phyloP scores from a whole-genome alignment of 495 filamentous ascomycete genomes.

The Emericellopsis terricola region DNA sequence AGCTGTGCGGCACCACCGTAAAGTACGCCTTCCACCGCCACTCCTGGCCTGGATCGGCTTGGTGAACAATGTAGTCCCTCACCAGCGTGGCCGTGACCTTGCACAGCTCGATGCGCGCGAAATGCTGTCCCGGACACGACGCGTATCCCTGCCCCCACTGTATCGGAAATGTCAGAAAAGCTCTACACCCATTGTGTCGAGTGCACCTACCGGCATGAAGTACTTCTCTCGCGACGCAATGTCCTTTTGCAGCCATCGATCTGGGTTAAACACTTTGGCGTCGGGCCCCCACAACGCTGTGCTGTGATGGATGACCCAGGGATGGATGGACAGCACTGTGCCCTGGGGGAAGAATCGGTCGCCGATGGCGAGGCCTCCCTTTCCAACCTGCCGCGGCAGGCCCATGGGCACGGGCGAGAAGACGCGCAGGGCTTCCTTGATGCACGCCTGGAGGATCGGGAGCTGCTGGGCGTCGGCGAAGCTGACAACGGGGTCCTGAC shows the following conservation, averaged over 20 bases:
- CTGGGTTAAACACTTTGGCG: slow-evolving; percentile 41
- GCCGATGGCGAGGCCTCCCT: slow-evolving; percentile 34
- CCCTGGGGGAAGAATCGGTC: slow-evolving; percentile 33
- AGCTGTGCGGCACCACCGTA: slow-evolving; percentile 17
- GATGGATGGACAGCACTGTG: slow-evolving; percentile 31
- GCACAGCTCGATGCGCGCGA: slow-evolving; percentile 27
- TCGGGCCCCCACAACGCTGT: slow-evolving; percentile 41
- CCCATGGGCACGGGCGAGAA: slow-evolving; percentile 41
- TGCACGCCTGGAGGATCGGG: slow-evolving; percentile 43
- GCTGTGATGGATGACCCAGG: slow-evolving; percentile 34
- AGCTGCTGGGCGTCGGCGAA: slow-evolving; percentile 23
- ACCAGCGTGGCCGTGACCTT: slow-evolving; percentile 22
- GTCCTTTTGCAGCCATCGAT: slow-evolving; percentile 43
- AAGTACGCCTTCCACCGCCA: slow-evolving; percentile 24
- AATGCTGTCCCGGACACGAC: slow-evolving; percentile 21
- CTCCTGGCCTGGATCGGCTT: slow-evolving; percentile 16
- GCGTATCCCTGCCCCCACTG: slow-evolving; percentile 27
- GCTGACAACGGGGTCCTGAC: neutral
- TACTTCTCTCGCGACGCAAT: slow-evolving; percentile 13
- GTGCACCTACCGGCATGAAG: slow-evolving; percentile 10
- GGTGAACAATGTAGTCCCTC: slow-evolving; percentile 23
- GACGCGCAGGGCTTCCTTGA: slow-evolving; percentile 50
- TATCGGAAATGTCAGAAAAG: neutral
- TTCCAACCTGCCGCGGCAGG: slow-evolving; percentile 30
- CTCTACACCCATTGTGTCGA: no score